Percentiles rank a stretch among this genome's conserved stretches.
Conservation (phyloP, 169 alveolate genomes). For the Plasmodium coatneyi region DNA sequence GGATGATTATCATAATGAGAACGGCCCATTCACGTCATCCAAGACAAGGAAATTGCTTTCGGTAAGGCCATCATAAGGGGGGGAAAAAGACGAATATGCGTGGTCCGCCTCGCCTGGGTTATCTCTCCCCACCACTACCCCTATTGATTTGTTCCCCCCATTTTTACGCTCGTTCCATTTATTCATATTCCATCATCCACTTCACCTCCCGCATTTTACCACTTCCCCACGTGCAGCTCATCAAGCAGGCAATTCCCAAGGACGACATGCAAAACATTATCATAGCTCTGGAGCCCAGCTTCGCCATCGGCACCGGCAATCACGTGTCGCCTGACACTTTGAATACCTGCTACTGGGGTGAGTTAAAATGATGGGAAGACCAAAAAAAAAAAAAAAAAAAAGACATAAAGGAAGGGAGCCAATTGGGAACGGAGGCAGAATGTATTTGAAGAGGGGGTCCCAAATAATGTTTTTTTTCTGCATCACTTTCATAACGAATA, state of each 20-base stretch:
- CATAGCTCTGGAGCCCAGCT: constrained; percentile 67
- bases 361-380: neutral
- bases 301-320: constrained; percentile 58
- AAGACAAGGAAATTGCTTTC: constrained; percentile 12
- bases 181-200: neutral
- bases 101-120: neutral
- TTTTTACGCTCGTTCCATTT: neutral
- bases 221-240: constrained; percentile 6
- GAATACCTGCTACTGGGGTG: constrained; percentile 41
- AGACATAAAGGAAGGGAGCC: neutral
- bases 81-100: neutral
- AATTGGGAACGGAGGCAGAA: neutral
- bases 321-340: constrained; percentile 1
- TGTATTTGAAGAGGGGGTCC: neutral
- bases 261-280: constrained; percentile 44
- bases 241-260: constrained; percentile 33
- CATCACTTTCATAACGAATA: neutral
- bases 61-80: neutral
- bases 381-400: neutral
- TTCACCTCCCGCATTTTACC: neutral
- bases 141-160: neutral
- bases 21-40: neutral
- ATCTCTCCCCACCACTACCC: neutral
- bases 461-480: neutral
- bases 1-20: constrained; percentile 17